Evolutionary conservation across 2,329 filamentous ascomycete genomes (phyloP), one percentile per base, ranked within the genome.

Genomic region (Sordariomycetes sp.): DNA sequence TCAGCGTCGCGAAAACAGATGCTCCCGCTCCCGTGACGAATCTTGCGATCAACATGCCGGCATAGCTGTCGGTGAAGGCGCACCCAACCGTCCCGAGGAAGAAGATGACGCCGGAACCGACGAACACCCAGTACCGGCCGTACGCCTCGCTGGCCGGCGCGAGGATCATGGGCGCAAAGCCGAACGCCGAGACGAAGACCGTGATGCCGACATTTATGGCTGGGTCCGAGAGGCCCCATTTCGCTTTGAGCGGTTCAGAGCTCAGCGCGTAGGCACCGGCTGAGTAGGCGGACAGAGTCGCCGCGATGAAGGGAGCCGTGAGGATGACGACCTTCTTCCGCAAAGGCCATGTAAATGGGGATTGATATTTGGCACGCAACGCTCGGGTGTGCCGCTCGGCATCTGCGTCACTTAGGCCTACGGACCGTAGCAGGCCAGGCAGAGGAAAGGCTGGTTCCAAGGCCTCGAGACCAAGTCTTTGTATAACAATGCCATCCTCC

Each of bases 101-200:
- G 33, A 74, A 56, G 7, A 50, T 39, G 1, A 51, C 43, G 1
- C 56, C 58, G 0, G 52, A 49, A 1, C 39, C 48, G 1, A 49
- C 42, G 32, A 54, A 49, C 2, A 54, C 46, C 44, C 46, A 51
- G 35, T 55, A 55, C 27, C 54, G 39, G 2, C 52, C 52, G 17
- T 76, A 66, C 41, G 75, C 72, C 46, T 84, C 79, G 3, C 72
- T 77, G 37, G 82, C 75, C 0, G 79, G 79, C 0, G 79, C 79
- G 1, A 83, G 60, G 4, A 80, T 58, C 78, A 84, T 82, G 0
- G 79, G 79, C 0, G 77, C 72, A 30, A 79, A 54, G 2, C 63
- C 79, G 43, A 85, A 86, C 0, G 78, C 78, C 29, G 59, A 49
- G 5, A 76, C 79, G 53, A 81, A 84, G 0, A 67, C 55, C 0